Evolutionary conservation across 768 basidiomycete species (phyloP), one percentile per base, ranked within the genome.

Genomic region (Phaffia tasmanica): DNA sequence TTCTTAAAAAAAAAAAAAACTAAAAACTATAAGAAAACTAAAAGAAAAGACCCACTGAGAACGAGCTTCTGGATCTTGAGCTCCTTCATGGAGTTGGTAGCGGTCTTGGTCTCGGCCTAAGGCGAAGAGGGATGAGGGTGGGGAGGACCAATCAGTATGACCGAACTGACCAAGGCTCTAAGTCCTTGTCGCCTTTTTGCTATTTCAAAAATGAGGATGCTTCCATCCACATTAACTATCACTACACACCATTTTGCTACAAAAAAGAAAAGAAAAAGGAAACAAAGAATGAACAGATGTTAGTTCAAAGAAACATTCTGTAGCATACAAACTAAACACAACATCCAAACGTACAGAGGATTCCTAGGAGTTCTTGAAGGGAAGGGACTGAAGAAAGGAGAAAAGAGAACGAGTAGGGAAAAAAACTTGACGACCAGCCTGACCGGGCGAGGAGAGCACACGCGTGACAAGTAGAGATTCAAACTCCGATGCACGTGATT

Each of bases 41-140:
- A 61, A 46, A 47, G 32, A 32, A 57, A 30, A 18, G 56, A 88
- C 92, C 76, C 79, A 98, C 94, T 98, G 84, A 98, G 92, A 80
- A 94, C 91, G 77, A 98, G 86, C 84, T 99, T 99, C 81, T 95
- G 93, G 79, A 95, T 91, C 72, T 84, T 83, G 73, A 89, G 87
- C 81, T 99, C 94, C 82, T 85, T 88, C 91, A 92, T 91, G 77
- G 86, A 85, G 84, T 95, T 94, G 71, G 74, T 72, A 72, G 75
- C 74, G 71, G 74, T 76, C 71, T 76, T 75, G 72, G 67, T 63
- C 27, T 77, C 77, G 71, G 77, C 77, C 77, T 77, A 68, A n/a
- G 14, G 29, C n/a, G 27, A 42, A 51, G 18, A 46, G 4, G 35
- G 35, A 55, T 15, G 42, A 49, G 21, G 46, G 47, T 23, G 50